Percentiles rank a stretch among this genome's conserved stretches.
Evolutionary conservation across 805 yeast genomes (phyloP).

Genomic region (Tetrapisispora pingtungensis): DNA sequence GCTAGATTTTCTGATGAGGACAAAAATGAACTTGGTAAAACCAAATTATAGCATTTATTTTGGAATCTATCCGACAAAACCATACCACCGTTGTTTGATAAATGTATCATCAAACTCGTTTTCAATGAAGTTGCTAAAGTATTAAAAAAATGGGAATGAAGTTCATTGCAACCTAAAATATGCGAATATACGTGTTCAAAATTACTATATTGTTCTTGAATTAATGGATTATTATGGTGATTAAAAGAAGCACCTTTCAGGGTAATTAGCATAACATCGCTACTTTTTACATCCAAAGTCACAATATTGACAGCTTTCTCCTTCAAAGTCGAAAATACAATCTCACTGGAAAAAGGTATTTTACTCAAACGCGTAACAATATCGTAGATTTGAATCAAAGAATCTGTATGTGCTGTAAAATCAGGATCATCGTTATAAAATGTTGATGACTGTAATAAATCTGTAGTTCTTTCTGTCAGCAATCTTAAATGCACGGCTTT

Average conservation of each 20-base stretch:
- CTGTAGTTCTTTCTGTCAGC: constrained; percentile 59
- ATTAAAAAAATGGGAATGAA: constrained; percentile 20
- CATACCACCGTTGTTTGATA: constrained; percentile 20
- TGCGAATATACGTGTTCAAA: constrained; percentile 23
- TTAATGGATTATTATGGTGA: constrained; percentile 8
- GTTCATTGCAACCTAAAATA: constrained; percentile 24
- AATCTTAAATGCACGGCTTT: constrained; percentile 39
- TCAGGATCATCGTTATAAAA: constrained; percentile 20
- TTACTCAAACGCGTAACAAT: constrained; percentile 30
- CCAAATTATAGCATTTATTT: constrained; percentile 13
- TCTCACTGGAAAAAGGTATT: constrained; percentile 64
- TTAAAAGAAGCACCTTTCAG: constrained; percentile 22
- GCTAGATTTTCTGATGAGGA: constrained; percentile 24
- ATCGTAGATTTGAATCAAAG: constrained; percentile 27
- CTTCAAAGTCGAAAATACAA: constrained; percentile 22
- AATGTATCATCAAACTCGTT: constrained; percentile 15
- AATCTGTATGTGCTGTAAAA: constrained; percentile 22
- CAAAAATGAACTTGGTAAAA: constrained; percentile 19
- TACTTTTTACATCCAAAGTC: constrained; percentile 8
- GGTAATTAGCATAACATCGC: constrained; percentile 19
- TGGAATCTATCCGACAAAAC: constrained; percentile 15
- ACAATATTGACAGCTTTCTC: constrained; percentile 22
- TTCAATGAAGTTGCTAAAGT: constrained; percentile 12
- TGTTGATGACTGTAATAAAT: constrained; percentile 55
- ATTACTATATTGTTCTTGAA: constrained; percentile 13